Evolutionary conservation across 768 basidiomycete genomes (phyloP), one percentile per base, ranked within the genome.

Genomic region (Russula griseocarnosa): DNA sequence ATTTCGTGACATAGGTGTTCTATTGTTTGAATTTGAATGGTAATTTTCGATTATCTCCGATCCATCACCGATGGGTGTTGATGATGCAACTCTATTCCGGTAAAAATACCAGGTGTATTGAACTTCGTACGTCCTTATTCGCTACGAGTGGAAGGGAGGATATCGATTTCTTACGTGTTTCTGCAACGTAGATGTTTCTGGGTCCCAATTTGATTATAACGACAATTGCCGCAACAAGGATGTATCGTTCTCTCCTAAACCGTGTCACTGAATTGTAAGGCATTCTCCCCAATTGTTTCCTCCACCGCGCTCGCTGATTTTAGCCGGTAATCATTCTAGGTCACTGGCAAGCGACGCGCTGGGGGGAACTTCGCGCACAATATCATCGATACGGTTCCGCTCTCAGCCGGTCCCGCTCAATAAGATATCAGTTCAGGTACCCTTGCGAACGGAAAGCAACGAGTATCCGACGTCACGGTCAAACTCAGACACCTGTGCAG

Each of bases 11-110:
- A 9, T 32, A 60, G 63, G 52, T 60, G 8, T 55, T 55, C 26
- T 47, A 60, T 20, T 18, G 1, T 22, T 54, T 64, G 16, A 40
- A 64, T 38, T 6, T 64, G 8, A 64, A 64, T 59, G 63, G 58
- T 59, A 22, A 3, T 9, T 60, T 32, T 32, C 34, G 3, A 3
- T 22, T 13, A 3, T 30, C 3, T 24, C 30, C 3, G 1, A 3
- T 32, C 9, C 28, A n/a, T 56, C n/a, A 24, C 14, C 13, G 20
- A 38, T 8, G 18, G 5, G 20, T 44, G 8, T n/a, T n/a, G n/a
- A 4, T 30, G 55, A 56, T 30, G 13, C 10, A 30, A 30, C 20
- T n/a, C 9, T 9, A 11, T 22, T 32, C 8, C 8, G 10, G 28
- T 14, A 3, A 22, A 24, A 40, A 3, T 11, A 50, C 24, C 26